Evolutionary conservation across 257 asterid genomes (phyloP).

Genomic region (Ballota nigra): DNA sequence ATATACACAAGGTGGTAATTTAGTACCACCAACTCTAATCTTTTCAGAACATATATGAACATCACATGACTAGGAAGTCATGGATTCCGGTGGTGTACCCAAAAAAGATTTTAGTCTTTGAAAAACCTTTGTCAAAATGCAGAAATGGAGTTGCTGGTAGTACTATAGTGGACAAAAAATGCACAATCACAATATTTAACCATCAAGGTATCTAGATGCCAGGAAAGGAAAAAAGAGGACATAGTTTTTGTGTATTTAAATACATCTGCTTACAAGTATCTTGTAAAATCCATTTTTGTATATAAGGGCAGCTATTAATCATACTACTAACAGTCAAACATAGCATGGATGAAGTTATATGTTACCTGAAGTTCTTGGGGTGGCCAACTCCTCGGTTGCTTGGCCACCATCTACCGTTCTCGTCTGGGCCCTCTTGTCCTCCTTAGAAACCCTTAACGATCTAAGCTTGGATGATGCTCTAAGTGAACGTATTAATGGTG

Average conservation of each 20-base stretch:
- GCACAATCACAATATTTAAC: background rate
- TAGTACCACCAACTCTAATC: background rate
- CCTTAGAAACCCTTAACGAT: slow-evolving; percentile 53
- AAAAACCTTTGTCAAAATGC: background rate
- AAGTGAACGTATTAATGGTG: slow-evolving; percentile 61
- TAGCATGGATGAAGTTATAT: slow-evolving; percentile 3
- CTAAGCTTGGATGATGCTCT: slow-evolving; percentile 70
- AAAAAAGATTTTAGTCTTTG: background rate
- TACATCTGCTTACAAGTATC: background rate
- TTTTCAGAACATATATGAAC: background rate
- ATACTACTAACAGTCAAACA: background rate
- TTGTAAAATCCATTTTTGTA: background rate
- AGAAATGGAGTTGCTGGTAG: background rate
- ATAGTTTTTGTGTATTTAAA: background rate
- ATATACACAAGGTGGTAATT: background rate
- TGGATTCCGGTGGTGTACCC: background rate
- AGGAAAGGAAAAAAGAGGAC: background rate
- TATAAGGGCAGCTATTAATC: background rate
- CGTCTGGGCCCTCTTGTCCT: slow-evolving; percentile 34
- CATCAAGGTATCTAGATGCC: background rate
- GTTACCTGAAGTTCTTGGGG: slow-evolving; percentile 72
- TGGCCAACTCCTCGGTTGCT: slow-evolving; percentile 47
- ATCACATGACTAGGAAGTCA: background rate
- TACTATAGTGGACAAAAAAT: background rate
- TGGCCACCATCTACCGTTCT: slow-evolving; percentile 41